Base-by-base conservation (phyloP, 768 basidiomycete genomes). In the Suillus hirtellus region DNA sequence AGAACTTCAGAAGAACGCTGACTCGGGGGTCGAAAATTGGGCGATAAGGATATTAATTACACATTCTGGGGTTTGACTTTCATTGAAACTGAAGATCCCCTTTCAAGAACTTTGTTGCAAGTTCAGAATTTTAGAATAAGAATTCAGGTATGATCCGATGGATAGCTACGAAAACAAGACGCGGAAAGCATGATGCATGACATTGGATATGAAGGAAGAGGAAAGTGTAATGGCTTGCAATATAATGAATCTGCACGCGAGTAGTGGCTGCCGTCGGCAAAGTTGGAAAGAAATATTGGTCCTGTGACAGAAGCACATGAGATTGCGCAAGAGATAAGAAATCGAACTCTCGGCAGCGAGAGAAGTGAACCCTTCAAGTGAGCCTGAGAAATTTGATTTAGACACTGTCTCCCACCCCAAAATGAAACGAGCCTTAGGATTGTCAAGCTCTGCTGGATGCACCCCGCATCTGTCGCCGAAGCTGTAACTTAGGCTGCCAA, bases 401-500 rank as follows among this genome's bases (percentile, higher is more conserved):
- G 5, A 31, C 8, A 17, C 24, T 1, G 4, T 40, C 37, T 5
- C n/a, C 54, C 40, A 10, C 21, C 37, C 17, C 24, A 27, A 58
- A 19, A 55, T 27, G 27, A 17, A 27, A 38, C 24, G 19, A 11
- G 7, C 40, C 17, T 27, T 24, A 56, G 5, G 4, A 21, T 55
- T 12, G 21, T 27, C 8, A 38, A 12, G 24, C 24, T 42, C 24
- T 58, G 11, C 21, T 56, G 19, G 56, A 40, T 17, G 9, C 21
- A 17, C 17, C 56, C 31, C 11, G 44, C 7, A 21, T 37, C 43
- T 34, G 38, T 42, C 21, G 49, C 31, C 61, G 56, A 40, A 90
- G 78, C 71, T 86, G 81, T 50, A 90, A 74, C 59, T 89, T 88
- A 24, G 88, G 88, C 68, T 90, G 89, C 89, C 89, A 92, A 67